phyloP scores from a whole-genome alignment of 225 moss, liverwort and hornwort species.

The Sphagnum contortum region DNA sequence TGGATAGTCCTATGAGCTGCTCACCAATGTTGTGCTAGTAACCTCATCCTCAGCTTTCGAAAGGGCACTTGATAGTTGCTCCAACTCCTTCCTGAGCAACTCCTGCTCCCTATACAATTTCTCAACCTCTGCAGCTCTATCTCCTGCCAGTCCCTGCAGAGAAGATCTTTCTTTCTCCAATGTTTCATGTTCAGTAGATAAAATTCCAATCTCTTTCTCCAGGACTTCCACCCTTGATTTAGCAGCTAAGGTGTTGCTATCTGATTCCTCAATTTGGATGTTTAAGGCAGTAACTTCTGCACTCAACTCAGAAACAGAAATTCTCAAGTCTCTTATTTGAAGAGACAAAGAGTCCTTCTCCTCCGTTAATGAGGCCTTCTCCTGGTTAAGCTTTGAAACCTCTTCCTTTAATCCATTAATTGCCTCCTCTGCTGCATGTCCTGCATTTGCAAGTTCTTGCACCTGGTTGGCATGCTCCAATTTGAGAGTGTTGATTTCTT shows the following conservation, averaged over 20 bases:
- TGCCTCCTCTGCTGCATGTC: too few species aligned
- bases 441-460: too few species aligned
- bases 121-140: conserved; percentile 2
- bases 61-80: conserved; percentile 15
- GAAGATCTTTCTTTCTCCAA: not conserved
- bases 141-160: not conserved
- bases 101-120: not conserved
- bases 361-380: conserved; percentile 18
- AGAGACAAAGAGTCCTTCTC: conserved; percentile 7
- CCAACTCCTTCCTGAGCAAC: not conserved
- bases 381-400: conserved; percentile 4
- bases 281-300: conserved; percentile 4
- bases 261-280: conserved; percentile 8
- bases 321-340: conserved; percentile 12
- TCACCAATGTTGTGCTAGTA: conserved; percentile 7
- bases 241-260: conserved; percentile 6
- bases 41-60: not conserved
- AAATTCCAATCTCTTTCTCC: conserved; percentile 18
- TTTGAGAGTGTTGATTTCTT: too few species aligned
- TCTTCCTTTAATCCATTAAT: too few species aligned
- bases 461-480: too few species aligned
- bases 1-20: not conserved
- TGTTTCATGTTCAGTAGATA: not conserved
- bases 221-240: conserved; percentile 10
- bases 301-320: conserved; percentile 10